phyloP scores from a whole-genome alignment of 2,329 filamentous ascomycete genomes.

The Xylaria sp. region DNA sequence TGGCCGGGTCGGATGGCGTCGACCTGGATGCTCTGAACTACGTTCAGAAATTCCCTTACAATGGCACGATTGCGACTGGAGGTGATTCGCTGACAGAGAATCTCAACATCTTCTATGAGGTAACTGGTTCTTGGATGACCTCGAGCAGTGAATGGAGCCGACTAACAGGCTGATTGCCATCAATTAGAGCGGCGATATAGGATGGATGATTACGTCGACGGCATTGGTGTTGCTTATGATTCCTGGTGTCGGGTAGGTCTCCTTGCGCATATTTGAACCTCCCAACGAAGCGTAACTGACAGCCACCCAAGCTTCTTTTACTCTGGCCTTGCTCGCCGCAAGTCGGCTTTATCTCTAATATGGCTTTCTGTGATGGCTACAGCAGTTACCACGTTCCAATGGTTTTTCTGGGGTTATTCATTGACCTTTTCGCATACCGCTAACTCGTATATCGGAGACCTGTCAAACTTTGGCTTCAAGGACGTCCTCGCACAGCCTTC shows the following conservation, averaged over 20 bases:
- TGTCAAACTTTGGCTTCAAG: constrained; percentile 82
- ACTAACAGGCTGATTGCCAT: constrained; percentile 33
- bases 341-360: constrained; percentile 88
- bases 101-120: constrained; percentile 83
- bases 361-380: constrained; percentile 91
- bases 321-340: constrained; percentile 86
- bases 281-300: constrained; percentile 28
- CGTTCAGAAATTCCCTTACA: constrained; percentile 66
- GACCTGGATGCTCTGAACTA: constrained; percentile 60
- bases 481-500: constrained; percentile 80
- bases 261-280: neutral
- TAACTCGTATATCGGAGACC: constrained; percentile 79
- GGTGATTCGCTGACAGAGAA: constrained; percentile 75
- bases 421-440: constrained; percentile 83
- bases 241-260: constrained; percentile 79
- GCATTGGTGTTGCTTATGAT: constrained; percentile 92
- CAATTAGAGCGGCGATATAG: constrained; percentile 77
- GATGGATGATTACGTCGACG: constrained; percentile 84
- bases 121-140: constrained; percentile 51
- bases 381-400: constrained; percentile 87
- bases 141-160: constrained; percentile 40
- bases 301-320: constrained; percentile 77
- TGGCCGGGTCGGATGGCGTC: constrained; percentile 53
- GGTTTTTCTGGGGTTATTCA: constrained; percentile 95
- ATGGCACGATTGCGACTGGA: constrained; percentile 71